phyloP scores from a whole-genome alignment of 257 asterid genomes.

The Nyctanthes arbortristis region DNA sequence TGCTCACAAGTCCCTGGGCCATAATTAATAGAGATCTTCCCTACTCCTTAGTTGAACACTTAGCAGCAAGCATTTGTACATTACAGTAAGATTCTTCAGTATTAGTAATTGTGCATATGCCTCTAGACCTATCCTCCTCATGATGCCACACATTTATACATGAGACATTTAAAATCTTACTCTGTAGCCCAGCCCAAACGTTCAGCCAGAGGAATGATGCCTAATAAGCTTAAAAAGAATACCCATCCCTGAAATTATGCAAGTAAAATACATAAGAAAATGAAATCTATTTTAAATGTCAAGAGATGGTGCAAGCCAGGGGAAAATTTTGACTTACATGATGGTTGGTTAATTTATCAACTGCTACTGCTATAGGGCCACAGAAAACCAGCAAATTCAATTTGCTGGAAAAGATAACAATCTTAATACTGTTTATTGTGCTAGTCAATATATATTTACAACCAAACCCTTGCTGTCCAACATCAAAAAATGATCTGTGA shows the following conservation, averaged over 20 bases:
- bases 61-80: background rate
- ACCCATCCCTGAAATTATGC: slow-evolving; percentile 62
- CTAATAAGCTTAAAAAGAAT: slow-evolving; percentile 60
- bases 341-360: slow-evolving; percentile 47
- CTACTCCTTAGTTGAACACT: background rate
- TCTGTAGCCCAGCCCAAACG: slow-evolving; percentile 89
- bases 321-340: slow-evolving; percentile 44
- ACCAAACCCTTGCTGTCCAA: slow-evolving; percentile 34
- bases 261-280: slow-evolving; percentile 7
- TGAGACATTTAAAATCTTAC: slow-evolving; percentile 46
- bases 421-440: slow-evolving; percentile 41
- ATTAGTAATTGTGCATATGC: slow-evolving; percentile 1
- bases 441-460: slow-evolving; percentile 31
- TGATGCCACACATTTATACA: slow-evolving; percentile 14
- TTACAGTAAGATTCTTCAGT: background rate
- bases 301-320: background rate
- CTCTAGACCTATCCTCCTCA: background rate
- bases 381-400: slow-evolving; percentile 57
- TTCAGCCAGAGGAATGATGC: slow-evolving; percentile 78
- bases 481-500: slow-evolving; percentile 31
- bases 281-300: slow-evolving; percentile 4
- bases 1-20: background rate
- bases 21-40: background rate
- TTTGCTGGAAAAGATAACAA: slow-evolving; percentile 61
- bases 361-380: slow-evolving; percentile 65